A percentile compares a stretch with the other conserved stretches of the same genome.
phyloP scores from a whole-genome alignment of 1,284 basidiomycete species.

The Sphagnurus paluster region DNA sequence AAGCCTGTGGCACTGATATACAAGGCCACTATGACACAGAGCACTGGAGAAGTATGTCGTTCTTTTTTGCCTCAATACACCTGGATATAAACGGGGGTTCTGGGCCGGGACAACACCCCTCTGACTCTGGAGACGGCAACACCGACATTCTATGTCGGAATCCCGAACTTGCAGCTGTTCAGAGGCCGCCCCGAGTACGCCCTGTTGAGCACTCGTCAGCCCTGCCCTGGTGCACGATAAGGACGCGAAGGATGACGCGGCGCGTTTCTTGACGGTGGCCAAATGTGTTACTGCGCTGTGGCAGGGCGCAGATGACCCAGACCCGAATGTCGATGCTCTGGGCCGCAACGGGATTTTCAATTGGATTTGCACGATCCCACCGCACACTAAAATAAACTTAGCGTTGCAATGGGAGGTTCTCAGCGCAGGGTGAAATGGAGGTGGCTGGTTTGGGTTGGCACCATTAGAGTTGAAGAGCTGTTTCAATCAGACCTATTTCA shows the following conservation, averaged over 20 bases:
- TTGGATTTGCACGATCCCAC: constrained; percentile 27
- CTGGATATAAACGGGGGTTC: neutral
- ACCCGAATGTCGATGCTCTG: constrained; percentile 19
- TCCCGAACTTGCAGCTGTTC: constrained; percentile 20
- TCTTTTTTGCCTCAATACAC: neutral
- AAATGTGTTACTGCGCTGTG: constrained; percentile 16
- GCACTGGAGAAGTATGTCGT: constrained; percentile 35
- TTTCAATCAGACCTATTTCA: no score
- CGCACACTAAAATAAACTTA: constrained; percentile 26
- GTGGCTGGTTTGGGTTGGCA: no score
- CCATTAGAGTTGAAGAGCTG: no score
- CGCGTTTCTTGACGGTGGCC: constrained; percentile 6
- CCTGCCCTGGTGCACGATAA: no score
- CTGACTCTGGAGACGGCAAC: constrained; percentile 31
- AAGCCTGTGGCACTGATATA: constrained; percentile 35
- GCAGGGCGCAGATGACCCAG: constrained; percentile 18
- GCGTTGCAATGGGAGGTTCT: constrained; percentile 20
- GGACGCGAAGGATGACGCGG: neutral
- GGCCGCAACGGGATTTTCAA: constrained; percentile 29
- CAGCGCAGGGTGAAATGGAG: no score
- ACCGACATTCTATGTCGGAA: constrained; percentile 28
- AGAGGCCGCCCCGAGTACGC: no score
- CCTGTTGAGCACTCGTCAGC: no score
- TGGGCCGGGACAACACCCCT: constrained; percentile 29
- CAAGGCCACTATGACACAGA: constrained; percentile 37